Evolutionary conservation across 2,329 filamentous ascomycete species (phyloP).

Genomic region (Beauveria pseudobassiana): DNA sequence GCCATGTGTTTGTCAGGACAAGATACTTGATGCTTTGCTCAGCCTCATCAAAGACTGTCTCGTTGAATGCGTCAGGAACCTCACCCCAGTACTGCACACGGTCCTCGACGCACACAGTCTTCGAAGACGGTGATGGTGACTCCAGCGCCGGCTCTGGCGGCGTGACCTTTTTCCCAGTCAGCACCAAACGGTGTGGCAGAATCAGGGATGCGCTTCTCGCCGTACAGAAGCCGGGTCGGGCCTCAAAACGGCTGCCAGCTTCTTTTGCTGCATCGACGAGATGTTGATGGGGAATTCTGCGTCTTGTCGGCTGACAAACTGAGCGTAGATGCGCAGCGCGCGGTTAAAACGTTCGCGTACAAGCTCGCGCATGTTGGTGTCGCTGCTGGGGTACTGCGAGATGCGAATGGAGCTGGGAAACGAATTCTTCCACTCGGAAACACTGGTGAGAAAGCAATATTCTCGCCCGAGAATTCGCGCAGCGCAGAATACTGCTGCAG

Average conservation of each 20-base stretch:
- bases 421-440: constrained; percentile 46
- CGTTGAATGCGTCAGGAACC: constrained; percentile 41
- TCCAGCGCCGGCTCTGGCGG: neutral
- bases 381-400: constrained; percentile 4
- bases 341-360: constrained; percentile 44
- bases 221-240: constrained; percentile 36
- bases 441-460: constrained; percentile 59
- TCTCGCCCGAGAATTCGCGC: constrained; percentile 63
- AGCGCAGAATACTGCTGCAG: constrained; percentile 58
- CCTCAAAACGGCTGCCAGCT: constrained; percentile 47
- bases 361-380: constrained; percentile 18
- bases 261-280: constrained; percentile 42
- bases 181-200: constrained; percentile 31
- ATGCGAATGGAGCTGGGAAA: constrained; percentile 20
- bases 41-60: constrained; percentile 49
- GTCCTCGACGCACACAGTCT: constrained; percentile 7
- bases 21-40: constrained; percentile 57
- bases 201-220: constrained; percentile 28
- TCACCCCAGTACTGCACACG: constrained; percentile 29
- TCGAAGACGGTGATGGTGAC: neutral
- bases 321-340: constrained; percentile 54
- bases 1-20: constrained; percentile 63
- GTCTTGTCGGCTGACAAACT: constrained; percentile 50
- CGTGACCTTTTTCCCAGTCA: neutral
- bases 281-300: constrained; percentile 61